Percentiles rank a stretch among this genome's conserved stretches.
These are phyloP conservation scores for Mucor lusitanicus DNA, from an alignment of 371 early-diverging fungal species.

Conservation along the genomic window DNA sequence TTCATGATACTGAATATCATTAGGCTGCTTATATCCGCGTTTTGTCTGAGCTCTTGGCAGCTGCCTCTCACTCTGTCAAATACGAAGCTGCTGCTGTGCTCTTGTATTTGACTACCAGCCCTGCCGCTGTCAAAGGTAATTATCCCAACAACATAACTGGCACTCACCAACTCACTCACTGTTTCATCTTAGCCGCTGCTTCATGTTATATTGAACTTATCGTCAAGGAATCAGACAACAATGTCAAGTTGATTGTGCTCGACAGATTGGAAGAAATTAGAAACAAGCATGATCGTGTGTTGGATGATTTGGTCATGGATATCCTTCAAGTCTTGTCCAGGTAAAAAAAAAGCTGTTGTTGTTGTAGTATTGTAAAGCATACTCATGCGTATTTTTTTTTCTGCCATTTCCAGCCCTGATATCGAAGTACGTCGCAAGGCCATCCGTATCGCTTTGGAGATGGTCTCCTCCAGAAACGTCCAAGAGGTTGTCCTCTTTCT, in stretches of 20 bases:
- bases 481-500: constrained; percentile 91
- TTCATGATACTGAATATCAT: neutral
- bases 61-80: constrained; percentile 86
- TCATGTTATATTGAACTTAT: constrained; percentile 88
- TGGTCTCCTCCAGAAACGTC: constrained; percentile 90
- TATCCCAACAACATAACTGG: neutral
- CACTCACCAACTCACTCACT: too few species aligned
- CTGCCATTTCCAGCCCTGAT: constrained; percentile 68
- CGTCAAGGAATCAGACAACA: constrained; percentile 94
- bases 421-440: constrained; percentile 94
- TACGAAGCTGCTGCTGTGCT: constrained; percentile 96
- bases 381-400: too few species aligned
- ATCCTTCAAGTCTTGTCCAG: constrained; percentile 84
- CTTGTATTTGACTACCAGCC: constrained; percentile 83
- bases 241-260: constrained; percentile 95
- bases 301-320: constrained; percentile 94
- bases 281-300: constrained; percentile 81
- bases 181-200: constrained; percentile 72
- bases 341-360: too few species aligned
- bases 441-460: constrained; percentile 83
- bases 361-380: too few species aligned
- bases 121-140: constrained; percentile 86
- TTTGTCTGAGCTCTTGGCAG: constrained; percentile 83
- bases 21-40: constrained; percentile 86
- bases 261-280: constrained; percentile 87